Conservation (phyloP, 495 filamentous ascomycete genomes). For the Hypoxylon fragiforme region DNA sequence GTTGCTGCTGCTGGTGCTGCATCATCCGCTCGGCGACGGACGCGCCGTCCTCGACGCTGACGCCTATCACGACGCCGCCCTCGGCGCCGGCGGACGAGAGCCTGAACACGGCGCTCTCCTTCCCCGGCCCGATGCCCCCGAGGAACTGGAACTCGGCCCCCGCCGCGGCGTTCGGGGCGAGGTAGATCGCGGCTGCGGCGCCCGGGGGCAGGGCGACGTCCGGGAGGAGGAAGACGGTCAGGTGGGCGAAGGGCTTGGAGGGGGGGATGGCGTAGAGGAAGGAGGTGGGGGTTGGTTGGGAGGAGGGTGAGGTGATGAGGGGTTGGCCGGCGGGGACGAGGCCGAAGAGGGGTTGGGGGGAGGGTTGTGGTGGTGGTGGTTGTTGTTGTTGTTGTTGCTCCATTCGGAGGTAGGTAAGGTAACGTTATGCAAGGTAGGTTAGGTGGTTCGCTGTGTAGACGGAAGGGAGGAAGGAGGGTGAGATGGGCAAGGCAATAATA, state of each 20-base stretch:
- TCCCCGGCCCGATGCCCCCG: constrained; percentile 83
- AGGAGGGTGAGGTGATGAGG: constrained; percentile 47
- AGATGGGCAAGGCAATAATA: no score
- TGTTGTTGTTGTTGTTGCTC: no score
- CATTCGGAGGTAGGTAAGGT: no score
- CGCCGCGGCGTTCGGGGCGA: constrained; percentile 53
- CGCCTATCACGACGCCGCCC: constrained; percentile 68
- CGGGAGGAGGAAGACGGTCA: constrained; percentile 89
- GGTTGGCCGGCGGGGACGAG: constrained; percentile 56
- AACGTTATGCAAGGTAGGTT: no score
- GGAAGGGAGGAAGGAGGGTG: no score
- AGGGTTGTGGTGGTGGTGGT: not conserved
- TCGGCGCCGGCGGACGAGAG: constrained; percentile 40
- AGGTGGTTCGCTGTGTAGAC: no score
- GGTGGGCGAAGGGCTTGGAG: constrained; percentile 63
- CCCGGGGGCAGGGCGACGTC: constrained; percentile 70
- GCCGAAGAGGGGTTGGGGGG: constrained; percentile 45
- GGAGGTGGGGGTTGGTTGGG: constrained; percentile 40
- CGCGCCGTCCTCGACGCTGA: constrained; percentile 77
- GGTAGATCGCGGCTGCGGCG: constrained; percentile 86
- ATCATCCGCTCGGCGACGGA: constrained; percentile 70
- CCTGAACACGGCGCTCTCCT: constrained; percentile 87
- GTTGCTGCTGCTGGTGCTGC: constrained; percentile 3
- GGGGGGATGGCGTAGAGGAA: constrained; percentile 52
- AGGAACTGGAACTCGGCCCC: constrained; percentile 72